Base-by-base conservation (phyloP, 2,329 filamentous ascomycete genomes). In the Ceratocystis huliohia region DNA sequence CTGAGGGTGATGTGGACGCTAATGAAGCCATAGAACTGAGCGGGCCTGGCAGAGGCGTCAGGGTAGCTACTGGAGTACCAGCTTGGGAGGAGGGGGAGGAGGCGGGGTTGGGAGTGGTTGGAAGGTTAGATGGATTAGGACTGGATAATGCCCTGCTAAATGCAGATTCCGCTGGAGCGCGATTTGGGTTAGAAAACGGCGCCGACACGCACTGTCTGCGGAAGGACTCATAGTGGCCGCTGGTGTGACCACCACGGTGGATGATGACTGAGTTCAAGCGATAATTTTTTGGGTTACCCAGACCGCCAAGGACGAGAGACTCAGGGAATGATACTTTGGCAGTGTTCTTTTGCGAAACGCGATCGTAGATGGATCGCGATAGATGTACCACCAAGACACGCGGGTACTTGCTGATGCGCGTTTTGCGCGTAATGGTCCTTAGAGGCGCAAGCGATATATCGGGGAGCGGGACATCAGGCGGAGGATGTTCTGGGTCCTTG, bases 171-270 rank as follows among this genome's bases (percentile, higher is more conserved):
- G 82, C 82, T 68, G 88, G 87, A 75, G 96, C 93, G 0, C 85
- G 86, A 70, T 89, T 87, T 0, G 88, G 85, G 6, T 93, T 96
- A 1, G 90, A 88, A 73, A 86, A 97, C 0, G 92, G 92, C 2
- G 88, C 78, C 7, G 67, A 66, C 7, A 90, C 77, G 67, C 89
- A 88, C 75, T 97, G 94, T 46, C 94, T 84, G 44, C 94, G 84
- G 75, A 97, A 97, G 0, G 91, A 93, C 75, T 99, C 94, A 77
- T 99, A 99, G 74, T 99, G 94, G 0, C 94, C 94, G 72, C 91
- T 96, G 73, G 96, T 88, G 74, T 99, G 94, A 69, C 89, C 95
- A 46, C 94, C 94, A 72, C 96, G 96, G 74, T 99, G 94, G 25
- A 90, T 96, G 45, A 99, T 91, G 45, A 96, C 84, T 13, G 88